Conservation (phyloP, 495 filamentous ascomycete species). For the Xylaria grammica region DNA sequence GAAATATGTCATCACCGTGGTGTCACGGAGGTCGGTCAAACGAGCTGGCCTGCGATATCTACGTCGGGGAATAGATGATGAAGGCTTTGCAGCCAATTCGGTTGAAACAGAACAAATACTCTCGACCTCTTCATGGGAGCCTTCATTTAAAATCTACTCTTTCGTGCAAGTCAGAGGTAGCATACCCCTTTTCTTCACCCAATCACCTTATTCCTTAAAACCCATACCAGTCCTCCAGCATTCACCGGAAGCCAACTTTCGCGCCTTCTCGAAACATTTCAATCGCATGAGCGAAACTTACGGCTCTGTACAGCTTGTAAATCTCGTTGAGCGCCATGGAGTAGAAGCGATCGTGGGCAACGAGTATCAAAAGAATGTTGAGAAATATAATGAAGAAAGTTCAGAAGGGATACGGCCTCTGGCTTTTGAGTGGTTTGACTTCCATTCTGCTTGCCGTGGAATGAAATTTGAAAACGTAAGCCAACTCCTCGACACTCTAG, state of each 20-base stretch:
- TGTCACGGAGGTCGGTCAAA: conserved; percentile 82
- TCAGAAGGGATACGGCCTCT: conserved; percentile 40
- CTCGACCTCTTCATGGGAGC: conserved; percentile 63
- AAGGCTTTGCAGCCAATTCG: conserved; percentile 84
- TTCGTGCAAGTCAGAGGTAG: conserved; percentile 87
- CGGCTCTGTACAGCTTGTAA: conserved; percentile 77
- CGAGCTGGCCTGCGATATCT: conserved; percentile 89
- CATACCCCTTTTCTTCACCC: conserved; percentile 90
- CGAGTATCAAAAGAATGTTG: conserved; percentile 70
- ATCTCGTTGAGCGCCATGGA: conserved; percentile 83
- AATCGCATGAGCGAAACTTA: conserved; percentile 67
- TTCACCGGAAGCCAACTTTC: conserved; percentile 72
- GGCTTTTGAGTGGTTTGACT: conserved; percentile 96
- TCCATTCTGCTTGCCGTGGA: conserved; percentile 85
- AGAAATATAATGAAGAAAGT: conserved; percentile 65
- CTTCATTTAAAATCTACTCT: conserved; percentile 70
- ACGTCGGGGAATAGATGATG: conserved; percentile 87
- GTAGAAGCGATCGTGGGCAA: conserved; percentile 79
- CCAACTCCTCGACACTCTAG: conserved; percentile 72
- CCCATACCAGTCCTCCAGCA: conserved; percentile 82
- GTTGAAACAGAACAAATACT: conserved; percentile 96
- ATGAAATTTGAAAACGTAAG: conserved; percentile 98
- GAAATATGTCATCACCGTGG: conserved; percentile 77
- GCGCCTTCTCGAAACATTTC: conserved; percentile 82
- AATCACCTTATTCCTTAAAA: conserved; percentile 90